Percentiles rank a stretch among this genome's conserved stretches.
Evolutionary conservation across 345 rosid genomes (phyloP).

Genomic region (Noccaea caerulescens): DNA sequence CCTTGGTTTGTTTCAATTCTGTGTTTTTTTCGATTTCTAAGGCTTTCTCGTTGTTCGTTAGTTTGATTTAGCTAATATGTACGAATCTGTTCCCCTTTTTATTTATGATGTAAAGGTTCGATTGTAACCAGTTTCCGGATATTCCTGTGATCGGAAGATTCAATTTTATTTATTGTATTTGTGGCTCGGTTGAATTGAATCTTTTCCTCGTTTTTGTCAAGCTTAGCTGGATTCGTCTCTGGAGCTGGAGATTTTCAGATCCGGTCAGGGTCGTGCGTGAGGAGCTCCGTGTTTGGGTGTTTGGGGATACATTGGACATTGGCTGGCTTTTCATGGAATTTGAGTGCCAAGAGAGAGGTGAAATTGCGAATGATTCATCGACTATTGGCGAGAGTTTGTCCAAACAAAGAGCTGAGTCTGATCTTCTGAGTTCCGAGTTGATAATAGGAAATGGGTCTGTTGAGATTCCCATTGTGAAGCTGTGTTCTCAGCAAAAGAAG

Average conservation of each 20-base stretch:
- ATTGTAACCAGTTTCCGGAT: conserved; percentile 2
- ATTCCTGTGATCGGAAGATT: not conserved
- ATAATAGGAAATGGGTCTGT: conserved; percentile 29
- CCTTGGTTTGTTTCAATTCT: conserved; percentile 3
- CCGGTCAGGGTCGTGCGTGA: conserved; percentile 26
- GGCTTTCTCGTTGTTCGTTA: conserved; percentile 29
- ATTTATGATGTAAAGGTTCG: not conserved
- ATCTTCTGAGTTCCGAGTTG: conserved; percentile 22
- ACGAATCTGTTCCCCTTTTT: not conserved
- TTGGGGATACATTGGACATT: conserved; percentile 8
- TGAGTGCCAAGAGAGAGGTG: conserved; percentile 64
- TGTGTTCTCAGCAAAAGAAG: conserved; percentile 42
- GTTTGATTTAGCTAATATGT: conserved; percentile 23
- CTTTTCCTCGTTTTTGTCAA: conserved; percentile 7
- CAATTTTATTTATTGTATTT: not conserved
- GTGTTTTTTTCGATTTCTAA: not conserved
- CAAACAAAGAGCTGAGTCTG: conserved; percentile 30
- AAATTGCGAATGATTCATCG: conserved; percentile 40
- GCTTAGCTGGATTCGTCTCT: conserved; percentile 31
- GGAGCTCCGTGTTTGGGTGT: conserved; percentile 15
- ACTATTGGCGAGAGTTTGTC: conserved; percentile 36
- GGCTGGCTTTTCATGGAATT: conserved; percentile 71
- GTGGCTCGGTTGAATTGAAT: conserved; percentile 2
- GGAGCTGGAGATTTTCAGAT: conserved; percentile 31
- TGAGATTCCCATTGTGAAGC: conserved; percentile 40